Evolutionary conservation across 371 early-diverging fungal species (phyloP).

Genomic region (Parasitella parasitica): DNA sequence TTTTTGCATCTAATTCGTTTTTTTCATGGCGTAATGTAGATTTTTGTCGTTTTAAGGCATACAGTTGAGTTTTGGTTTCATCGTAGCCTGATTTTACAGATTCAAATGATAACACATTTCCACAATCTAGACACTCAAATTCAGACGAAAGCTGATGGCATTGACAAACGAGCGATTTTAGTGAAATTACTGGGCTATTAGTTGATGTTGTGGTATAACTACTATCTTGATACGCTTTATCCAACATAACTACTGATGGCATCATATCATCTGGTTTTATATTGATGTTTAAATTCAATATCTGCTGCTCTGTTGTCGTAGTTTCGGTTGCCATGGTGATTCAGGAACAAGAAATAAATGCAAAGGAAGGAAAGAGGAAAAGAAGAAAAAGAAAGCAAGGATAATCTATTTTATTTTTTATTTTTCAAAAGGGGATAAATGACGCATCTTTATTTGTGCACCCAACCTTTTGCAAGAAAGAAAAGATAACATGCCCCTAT

Average conservation of each 20-base stretch:
- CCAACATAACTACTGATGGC: background rate
- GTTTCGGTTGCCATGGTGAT: background rate
- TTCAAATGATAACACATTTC: background rate
- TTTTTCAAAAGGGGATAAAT: slow-evolving; percentile 6
- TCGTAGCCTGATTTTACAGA: slow-evolving; percentile 1
- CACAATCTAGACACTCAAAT: slow-evolving; percentile 6
- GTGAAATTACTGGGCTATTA: slow-evolving; percentile 19
- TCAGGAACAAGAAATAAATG: background rate
- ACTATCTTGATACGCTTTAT: slow-evolving; percentile 8
- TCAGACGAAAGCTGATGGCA: slow-evolving; percentile 6
- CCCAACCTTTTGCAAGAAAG: background rate
- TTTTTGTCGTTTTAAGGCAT: background rate
- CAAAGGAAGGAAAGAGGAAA: slow-evolving; percentile 1
- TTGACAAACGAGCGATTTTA: slow-evolving; percentile 1
- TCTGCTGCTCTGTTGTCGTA: background rate
- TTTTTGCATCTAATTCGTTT: background rate
- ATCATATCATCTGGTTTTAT: background rate
- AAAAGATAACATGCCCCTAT: background rate
- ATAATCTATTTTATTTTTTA: background rate
- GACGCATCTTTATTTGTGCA: slow-evolving; percentile 15
- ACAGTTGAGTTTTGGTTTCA: slow-evolving; percentile 2
- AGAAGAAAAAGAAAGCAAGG: background rate
- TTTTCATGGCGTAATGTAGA: background rate
- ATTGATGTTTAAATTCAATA: background rate
- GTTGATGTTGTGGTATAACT: slow-evolving; percentile 17